A percentile compares a stretch with the other conserved stretches of the same genome.
phyloP scores from a whole-genome alignment of 2,329 filamentous ascomycete genomes.

The Pseudocercospora musae region DNA sequence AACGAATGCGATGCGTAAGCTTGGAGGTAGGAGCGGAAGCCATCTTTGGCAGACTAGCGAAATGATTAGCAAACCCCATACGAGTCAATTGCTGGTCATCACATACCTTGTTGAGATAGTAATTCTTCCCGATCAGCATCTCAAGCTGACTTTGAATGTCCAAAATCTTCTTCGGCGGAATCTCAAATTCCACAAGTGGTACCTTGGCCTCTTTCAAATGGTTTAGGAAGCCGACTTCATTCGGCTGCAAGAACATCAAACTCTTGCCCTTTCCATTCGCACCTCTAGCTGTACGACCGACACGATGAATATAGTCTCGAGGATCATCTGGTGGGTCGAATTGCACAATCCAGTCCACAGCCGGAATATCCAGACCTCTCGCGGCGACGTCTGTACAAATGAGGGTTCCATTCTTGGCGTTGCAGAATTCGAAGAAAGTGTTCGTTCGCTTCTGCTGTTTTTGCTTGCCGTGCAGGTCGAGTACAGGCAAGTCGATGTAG shows the following conservation, averaged over 20 bases:
- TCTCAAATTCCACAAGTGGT: conserved; percentile 93
- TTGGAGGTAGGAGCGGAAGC: conserved; percentile 87
- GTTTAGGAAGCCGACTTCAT: conserved; percentile 85
- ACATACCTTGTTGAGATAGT: conserved; percentile 84
- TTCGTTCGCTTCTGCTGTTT: conserved; percentile 99
- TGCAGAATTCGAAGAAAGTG: conserved; percentile 95
- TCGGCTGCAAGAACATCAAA: conserved; percentile 89
- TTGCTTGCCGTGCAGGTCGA: conserved; percentile 88
- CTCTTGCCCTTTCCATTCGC: conserved; percentile 79
- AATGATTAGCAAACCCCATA: conserved; percentile 7
- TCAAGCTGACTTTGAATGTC: conserved; percentile 79
- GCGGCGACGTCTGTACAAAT: conserved; percentile 98
- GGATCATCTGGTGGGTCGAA: conserved; percentile 67
- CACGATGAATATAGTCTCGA: conserved; percentile 88
- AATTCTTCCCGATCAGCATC: conserved; percentile 91
- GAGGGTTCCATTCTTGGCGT: conserved; percentile 77
- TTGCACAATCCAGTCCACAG: conserved; percentile 94
- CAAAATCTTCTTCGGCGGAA: conserved; percentile 85
- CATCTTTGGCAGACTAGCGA: conserved; percentile 60
- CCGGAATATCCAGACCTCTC: conserved; percentile 89
- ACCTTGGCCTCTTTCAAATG: conserved; percentile 89
- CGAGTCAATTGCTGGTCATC: not conserved
- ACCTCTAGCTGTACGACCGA: conserved; percentile 89
- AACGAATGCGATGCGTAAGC: conserved; percentile 87
- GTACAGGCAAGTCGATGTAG: conserved; percentile 89